Evolutionary conservation across 768 basidiomycete genomes (phyloP).

Genomic region (Termitomyces sp.): DNA sequence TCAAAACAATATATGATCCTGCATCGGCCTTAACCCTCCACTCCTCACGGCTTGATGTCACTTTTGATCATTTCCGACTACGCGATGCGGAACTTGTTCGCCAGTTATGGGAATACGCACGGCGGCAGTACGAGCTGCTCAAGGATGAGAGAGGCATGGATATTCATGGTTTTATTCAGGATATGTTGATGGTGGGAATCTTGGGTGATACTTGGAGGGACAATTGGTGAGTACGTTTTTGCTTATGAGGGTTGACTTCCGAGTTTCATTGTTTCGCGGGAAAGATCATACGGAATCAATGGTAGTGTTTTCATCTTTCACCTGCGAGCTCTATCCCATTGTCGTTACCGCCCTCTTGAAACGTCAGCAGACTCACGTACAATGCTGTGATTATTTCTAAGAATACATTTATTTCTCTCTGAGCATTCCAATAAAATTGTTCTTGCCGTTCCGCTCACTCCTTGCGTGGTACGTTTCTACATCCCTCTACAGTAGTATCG

Average conservation of each 20-base stretch:
- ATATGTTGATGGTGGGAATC: neutral
- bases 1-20: constrained; percentile 23
- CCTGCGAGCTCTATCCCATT: neutral
- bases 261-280: neutral
- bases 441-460: neutral
- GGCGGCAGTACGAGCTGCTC: constrained; percentile 11
- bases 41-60: constrained; percentile 30
- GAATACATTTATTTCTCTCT: neutral
- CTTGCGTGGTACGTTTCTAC: neutral
- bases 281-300: neutral
- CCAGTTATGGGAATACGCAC: constrained; percentile 19
- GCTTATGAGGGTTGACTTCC: neutral
- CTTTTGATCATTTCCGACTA: constrained; percentile 35
- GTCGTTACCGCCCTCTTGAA: neutral
- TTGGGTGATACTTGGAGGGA: neutral
- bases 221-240: neutral
- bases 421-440: no score
- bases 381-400: neutral
- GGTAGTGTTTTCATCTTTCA: neutral
- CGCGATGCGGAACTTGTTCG: constrained; percentile 35
- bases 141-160: neutral
- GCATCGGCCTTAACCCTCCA: constrained; percentile 27
- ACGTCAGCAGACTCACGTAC: neutral
- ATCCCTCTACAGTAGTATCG: neutral
- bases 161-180: constrained; percentile 6